Evolutionary conservation across 1,284 basidiomycete species (phyloP).

Genomic region (Trametes sp.): DNA sequence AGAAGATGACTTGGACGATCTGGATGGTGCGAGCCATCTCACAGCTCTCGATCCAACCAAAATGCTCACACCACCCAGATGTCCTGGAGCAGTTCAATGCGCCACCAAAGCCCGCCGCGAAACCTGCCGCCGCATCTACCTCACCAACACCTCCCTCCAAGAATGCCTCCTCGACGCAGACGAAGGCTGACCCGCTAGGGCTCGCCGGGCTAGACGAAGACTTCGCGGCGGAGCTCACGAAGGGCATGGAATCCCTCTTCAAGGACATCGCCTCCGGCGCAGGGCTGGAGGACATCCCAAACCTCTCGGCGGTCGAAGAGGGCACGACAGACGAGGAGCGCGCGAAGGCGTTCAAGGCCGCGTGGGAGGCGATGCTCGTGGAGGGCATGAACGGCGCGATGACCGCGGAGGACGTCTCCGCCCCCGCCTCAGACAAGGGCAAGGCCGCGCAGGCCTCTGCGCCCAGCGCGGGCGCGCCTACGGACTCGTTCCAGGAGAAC

Average conservation of each 20-base stretch:
- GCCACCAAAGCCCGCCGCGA: constrained; percentile 33
- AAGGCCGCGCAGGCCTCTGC: constrained; percentile 30
- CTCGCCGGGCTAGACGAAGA: constrained; percentile 51
- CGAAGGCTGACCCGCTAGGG: constrained; percentile 39
- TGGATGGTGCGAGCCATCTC: constrained; percentile 60
- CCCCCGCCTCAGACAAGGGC: constrained; percentile 24
- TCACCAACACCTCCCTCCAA: constrained; percentile 8
- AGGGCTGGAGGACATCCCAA: constrained; percentile 54
- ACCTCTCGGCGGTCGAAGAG: constrained; percentile 45
- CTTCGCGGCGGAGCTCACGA: constrained; percentile 78
- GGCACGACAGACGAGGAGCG: constrained; percentile 48
- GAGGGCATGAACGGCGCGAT: constrained; percentile 68
- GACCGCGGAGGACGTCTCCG: constrained; percentile 43
- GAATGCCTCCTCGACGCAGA: not conserved
- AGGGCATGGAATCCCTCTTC: constrained; percentile 89
- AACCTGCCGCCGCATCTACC: constrained; percentile 34
- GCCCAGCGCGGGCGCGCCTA: constrained; percentile 28
- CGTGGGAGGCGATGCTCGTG: constrained; percentile 80
- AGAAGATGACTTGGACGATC: constrained; percentile 78
- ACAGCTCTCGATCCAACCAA: not conserved
- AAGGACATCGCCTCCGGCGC: constrained; percentile 57
- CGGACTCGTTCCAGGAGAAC: constrained; percentile 75
- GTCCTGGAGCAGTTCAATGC: constrained; percentile 60
- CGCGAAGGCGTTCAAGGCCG: constrained; percentile 61
- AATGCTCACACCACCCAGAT: constrained; percentile 46